Evolutionary conservation across 257 asterid species (phyloP).

Genomic region (Solanum etuberosum): DNA sequence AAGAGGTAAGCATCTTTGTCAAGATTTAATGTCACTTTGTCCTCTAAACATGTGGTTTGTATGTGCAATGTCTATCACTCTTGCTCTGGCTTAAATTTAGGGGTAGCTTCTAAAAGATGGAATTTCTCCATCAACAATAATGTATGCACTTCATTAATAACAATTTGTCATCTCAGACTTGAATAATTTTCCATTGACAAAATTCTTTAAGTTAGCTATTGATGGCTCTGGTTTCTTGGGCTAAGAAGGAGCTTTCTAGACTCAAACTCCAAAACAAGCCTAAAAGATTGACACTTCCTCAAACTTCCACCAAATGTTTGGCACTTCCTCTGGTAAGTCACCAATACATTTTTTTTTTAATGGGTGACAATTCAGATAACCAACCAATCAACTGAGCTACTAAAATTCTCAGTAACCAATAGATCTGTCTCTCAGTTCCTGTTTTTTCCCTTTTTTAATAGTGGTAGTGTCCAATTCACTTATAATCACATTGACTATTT

Average conservation of each 20-base stretch:
- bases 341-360: background rate
- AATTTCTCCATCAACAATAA: background rate
- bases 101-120: background rate
- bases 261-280: conserved; percentile 8
- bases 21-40: background rate
- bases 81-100: background rate
- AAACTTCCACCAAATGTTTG: background rate
- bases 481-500: background rate
- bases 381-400: background rate
- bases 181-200: background rate
- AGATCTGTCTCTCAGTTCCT: background rate
- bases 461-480: background rate
- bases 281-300: conserved; percentile 7
- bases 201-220: background rate
- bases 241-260: conserved; percentile 17
- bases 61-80: background rate
- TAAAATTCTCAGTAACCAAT: background rate
- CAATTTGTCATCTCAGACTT: background rate
- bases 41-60: background rate
- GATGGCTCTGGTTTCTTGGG: conserved; percentile 25
- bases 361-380: too few species aligned
- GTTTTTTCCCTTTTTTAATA: background rate
- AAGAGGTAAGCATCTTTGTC: background rate
- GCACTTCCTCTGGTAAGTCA: conserved; percentile 5
- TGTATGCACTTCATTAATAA: background rate